A percentile compares a stretch with the other conserved stretches of the same genome.
phyloP scores from a whole-genome alignment of 176 grass and related monocot species.

The Hsuehochloa calcarea region DNA sequence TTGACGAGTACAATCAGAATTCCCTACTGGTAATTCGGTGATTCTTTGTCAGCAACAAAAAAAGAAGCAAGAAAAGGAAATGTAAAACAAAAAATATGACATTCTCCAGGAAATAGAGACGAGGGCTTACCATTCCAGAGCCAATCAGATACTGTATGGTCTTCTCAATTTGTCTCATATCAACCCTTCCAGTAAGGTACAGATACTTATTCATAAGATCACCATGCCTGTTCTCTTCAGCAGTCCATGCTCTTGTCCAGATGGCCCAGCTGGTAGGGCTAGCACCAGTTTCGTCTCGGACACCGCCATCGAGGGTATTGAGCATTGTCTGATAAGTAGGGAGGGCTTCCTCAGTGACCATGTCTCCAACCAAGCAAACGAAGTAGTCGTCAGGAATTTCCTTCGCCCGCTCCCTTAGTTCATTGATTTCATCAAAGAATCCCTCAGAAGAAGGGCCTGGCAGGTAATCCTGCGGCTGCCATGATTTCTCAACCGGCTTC shows the following conservation, averaged over 20 bases:
- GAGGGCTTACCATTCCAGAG: constrained; percentile 31
- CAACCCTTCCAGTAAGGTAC: constrained; percentile 33
- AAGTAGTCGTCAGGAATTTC: constrained; percentile 33
- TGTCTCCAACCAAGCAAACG: constrained; percentile 34
- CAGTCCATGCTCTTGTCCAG: constrained; percentile 34
- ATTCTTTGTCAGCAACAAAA: neutral
- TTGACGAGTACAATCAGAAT: neutral
- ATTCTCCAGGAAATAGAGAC: neutral
- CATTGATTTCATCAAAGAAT: constrained; percentile 21
- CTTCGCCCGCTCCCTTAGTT: constrained; percentile 3
- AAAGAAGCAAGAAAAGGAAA: neutral
- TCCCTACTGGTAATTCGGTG: neutral
- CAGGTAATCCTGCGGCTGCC: constrained; percentile 62
- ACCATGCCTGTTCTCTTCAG: constrained; percentile 46
- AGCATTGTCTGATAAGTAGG: constrained; percentile 52
- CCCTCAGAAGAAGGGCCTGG: constrained; percentile 18
- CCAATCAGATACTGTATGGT: constrained; percentile 41
- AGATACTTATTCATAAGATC: constrained; percentile 44
- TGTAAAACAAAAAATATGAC: neutral
- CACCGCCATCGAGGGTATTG: constrained; percentile 48
- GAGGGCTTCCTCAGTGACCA: constrained; percentile 42
- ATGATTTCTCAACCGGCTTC: constrained; percentile 45
- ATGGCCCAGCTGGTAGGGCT: constrained; percentile 38
- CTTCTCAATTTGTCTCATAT: constrained; percentile 38
- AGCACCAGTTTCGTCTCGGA: constrained; percentile 38